Evolutionary conservation across 177 flowering plant species (phyloP).

Genomic region (Vitis hybrid): DNA sequence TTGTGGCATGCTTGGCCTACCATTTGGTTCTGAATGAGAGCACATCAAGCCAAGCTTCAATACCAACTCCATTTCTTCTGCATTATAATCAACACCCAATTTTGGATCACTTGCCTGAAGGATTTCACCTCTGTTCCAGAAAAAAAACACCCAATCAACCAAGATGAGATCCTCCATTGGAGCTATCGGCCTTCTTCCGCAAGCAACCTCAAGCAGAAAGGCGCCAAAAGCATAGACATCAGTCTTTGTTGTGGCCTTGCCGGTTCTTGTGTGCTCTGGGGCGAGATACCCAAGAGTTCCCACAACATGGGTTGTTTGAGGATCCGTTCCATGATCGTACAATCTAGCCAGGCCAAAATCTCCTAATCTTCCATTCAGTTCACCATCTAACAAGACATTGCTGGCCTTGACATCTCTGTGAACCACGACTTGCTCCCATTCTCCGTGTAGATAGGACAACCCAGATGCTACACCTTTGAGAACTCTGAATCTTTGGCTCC

Average conservation of each 20-base stretch:
- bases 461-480: conserved; percentile 32
- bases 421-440: conserved; percentile 42
- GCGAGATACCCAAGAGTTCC: conserved; percentile 47
- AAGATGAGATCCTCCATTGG: conserved; percentile 5
- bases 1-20: conserved; percentile 27
- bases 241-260: conserved; percentile 27
- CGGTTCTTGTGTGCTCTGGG: conserved; percentile 31
- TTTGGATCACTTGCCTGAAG: conserved; percentile 21
- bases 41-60: conserved; percentile 29
- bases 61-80: conserved; percentile 24
- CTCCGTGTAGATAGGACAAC: conserved; percentile 37
- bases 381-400: conserved; percentile 45
- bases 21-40: conserved; percentile 13
- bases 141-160: conserved; percentile 22
- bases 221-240: conserved; percentile 39
- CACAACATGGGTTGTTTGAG: conserved; percentile 35
- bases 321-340: conserved; percentile 32
- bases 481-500: neutral
- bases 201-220: conserved; percentile 28
- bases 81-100: conserved; percentile 6
- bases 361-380: conserved; percentile 45
- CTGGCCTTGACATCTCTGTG: conserved; percentile 57
- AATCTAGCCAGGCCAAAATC: conserved; percentile 52
- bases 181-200: conserved; percentile 26
- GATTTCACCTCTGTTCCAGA: conserved; percentile 18